These are phyloP conservation scores for Gyrodon lividus DNA, from an alignment of 768 basidiomycete genomes.

Conservation along the genomic window DNA sequence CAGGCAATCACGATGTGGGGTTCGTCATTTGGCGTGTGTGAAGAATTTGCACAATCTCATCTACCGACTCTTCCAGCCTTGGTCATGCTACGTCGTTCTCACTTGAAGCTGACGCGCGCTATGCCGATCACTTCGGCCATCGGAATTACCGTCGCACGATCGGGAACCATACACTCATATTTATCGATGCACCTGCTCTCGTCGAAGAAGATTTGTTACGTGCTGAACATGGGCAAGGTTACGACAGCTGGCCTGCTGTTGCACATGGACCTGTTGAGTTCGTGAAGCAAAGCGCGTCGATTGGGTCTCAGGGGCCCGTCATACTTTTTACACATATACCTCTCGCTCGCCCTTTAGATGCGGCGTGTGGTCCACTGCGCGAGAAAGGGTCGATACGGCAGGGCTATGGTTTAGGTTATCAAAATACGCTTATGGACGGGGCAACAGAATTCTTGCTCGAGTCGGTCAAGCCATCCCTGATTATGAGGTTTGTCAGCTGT, in stretches of 20 bases:
- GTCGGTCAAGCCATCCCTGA: conserved; percentile 57
- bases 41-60: background rate
- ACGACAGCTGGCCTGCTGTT: conserved; percentile 47
- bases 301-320: conserved; percentile 41
- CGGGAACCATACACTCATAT: conserved; percentile 69
- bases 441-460: conserved; percentile 67
- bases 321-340: conserved; percentile 88
- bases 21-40: conserved; percentile 31
- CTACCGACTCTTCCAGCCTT: conserved; percentile 21
- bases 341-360: conserved; percentile 66
- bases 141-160: conserved; percentile 62
- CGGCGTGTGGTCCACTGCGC: conserved; percentile 73
- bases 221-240: conserved; percentile 37
- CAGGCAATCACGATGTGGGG: conserved; percentile 93
- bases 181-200: conserved; percentile 72
- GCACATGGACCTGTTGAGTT: conserved; percentile 54
- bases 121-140: conserved; percentile 72
- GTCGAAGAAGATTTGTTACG: conserved; percentile 71
- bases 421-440: conserved; percentile 74
- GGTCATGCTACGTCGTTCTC: conserved; percentile 35
- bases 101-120: conserved; percentile 51
- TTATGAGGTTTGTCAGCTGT: conserved; percentile 62
- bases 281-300: conserved; percentile 39
- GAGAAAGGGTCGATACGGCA: conserved; percentile 73
- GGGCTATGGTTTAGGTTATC: conserved; percentile 78